Percentiles rank a stretch among this genome's conserved stretches.
Conservation (phyloP, 2,329 filamentous ascomycete species). For the Penicillium frequentans region DNA sequence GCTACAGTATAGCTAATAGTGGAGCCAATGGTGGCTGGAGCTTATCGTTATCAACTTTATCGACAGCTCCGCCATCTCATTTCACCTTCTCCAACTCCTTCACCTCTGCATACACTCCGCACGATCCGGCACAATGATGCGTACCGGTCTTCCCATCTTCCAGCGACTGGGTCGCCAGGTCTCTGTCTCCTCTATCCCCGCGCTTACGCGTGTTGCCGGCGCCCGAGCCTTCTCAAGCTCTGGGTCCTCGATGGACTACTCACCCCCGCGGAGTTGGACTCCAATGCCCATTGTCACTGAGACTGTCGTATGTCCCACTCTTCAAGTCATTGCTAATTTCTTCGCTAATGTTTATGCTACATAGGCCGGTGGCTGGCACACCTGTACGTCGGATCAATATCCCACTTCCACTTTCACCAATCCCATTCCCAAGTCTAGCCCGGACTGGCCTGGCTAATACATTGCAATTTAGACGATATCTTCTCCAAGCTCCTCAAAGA, state of each 20-base stretch:
- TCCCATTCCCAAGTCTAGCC: background rate
- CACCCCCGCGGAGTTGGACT: constrained; percentile 45
- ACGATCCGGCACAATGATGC: constrained; percentile 22
- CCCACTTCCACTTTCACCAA: constrained; percentile 27
- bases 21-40: background rate
- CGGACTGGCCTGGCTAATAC: constrained; percentile 11
- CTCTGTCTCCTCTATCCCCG: constrained; percentile 4
- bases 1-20: background rate
- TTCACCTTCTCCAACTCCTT: background rate
- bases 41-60: background rate
- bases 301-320: constrained; percentile 52
- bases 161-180: constrained; percentile 24
- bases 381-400: constrained; percentile 57
- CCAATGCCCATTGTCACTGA: constrained; percentile 58
- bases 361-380: constrained; percentile 74
- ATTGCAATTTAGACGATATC: constrained; percentile 64
- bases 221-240: constrained; percentile 32
- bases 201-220: constrained; percentile 4
- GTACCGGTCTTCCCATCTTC: constrained; percentile 16
- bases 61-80: background rate
- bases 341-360: background rate
- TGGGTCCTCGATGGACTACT: constrained; percentile 24
- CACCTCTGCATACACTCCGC: background rate
- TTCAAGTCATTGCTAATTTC: background rate
- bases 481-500: constrained; percentile 82